Evolutionary conservation across 345 rosid species (phyloP).

Genomic region (Eucalyptus decipiens): DNA sequence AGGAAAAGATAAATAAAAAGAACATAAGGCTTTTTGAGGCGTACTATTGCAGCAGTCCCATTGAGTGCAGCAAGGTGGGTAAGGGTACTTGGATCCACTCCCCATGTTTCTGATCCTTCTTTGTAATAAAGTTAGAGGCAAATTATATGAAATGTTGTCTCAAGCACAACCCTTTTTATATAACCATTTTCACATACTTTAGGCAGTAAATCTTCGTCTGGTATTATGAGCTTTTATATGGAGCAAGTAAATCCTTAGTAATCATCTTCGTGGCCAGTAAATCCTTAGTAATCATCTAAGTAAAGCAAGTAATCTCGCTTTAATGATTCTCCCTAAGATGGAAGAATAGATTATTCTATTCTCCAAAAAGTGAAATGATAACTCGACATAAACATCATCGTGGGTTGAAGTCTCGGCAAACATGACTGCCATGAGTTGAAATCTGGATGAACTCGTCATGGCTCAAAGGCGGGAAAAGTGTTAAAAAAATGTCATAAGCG

Average conservation of each 20-base stretch:
- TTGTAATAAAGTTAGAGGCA: background rate
- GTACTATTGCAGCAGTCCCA: background rate
- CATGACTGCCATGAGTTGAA: no score
- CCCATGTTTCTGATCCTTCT: background rate
- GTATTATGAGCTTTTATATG: background rate
- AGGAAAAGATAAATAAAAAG: background rate
- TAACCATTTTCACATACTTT: background rate
- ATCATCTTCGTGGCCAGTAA: no score
- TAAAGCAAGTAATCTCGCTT: background rate
- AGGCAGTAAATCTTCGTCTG: background rate
- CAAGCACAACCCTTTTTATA: no score
- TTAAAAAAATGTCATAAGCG: no score
- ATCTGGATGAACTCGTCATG: no score
- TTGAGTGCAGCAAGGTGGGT: background rate
- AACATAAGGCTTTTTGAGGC: background rate
- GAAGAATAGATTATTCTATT: no score
- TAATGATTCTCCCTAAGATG: background rate
- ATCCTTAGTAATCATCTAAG: background rate
- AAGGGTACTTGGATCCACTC: background rate
- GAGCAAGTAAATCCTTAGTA: no score
- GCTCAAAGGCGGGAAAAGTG: no score
- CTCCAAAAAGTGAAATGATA: no score
- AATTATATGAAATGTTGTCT: background rate
- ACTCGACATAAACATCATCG: no score
- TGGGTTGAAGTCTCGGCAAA: no score